Evolutionary conservation across 2,329 filamentous ascomycete genomes (phyloP).

Genomic region (Penicillium sp.): DNA sequence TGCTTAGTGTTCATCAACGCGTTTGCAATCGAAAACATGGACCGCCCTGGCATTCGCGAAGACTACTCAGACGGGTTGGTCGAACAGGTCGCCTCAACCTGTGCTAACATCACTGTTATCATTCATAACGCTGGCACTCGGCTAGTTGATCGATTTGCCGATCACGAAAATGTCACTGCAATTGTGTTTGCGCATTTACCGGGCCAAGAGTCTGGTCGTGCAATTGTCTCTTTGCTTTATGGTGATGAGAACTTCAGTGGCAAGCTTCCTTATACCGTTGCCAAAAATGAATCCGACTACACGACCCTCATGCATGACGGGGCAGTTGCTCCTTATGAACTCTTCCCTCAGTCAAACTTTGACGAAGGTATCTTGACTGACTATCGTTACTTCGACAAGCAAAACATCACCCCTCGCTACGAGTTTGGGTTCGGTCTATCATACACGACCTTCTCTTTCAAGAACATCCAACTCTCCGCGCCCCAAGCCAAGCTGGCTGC

Average conservation of each 20-base stretch:
- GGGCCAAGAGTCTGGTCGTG: constrained; percentile 66
- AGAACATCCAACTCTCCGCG: constrained; percentile 44
- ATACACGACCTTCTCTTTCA: constrained; percentile 55
- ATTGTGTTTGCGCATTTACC: constrained; percentile 68
- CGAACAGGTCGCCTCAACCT: constrained; percentile 66
- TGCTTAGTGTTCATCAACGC: constrained; percentile 24
- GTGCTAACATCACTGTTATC: constrained; percentile 84
- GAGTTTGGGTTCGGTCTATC: constrained; percentile 57
- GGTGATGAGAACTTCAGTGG: constrained; percentile 56
- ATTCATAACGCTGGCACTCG: constrained; percentile 79
- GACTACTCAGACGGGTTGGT: constrained; percentile 36
- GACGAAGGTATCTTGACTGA: constrained; percentile 57
- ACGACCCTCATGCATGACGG: constrained; percentile 24
- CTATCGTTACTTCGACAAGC: constrained; percentile 43
- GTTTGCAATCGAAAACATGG: constrained; percentile 13
- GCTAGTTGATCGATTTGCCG: constrained; percentile 57
- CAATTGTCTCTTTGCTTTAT: constrained; percentile 65
- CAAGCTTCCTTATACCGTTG: constrained; percentile 56
- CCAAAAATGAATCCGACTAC: constrained; percentile 46
- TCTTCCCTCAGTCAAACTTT: constrained; percentile 51
- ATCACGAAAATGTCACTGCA: constrained; percentile 61
- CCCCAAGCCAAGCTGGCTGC: constrained; percentile 9
- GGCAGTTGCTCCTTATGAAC: constrained; percentile 50
- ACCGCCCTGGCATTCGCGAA: constrained; percentile 16
- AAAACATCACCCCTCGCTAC: constrained; percentile 50